Base-by-base conservation (phyloP, 805 yeast species). In the Barnettozyma salicaria region DNA sequence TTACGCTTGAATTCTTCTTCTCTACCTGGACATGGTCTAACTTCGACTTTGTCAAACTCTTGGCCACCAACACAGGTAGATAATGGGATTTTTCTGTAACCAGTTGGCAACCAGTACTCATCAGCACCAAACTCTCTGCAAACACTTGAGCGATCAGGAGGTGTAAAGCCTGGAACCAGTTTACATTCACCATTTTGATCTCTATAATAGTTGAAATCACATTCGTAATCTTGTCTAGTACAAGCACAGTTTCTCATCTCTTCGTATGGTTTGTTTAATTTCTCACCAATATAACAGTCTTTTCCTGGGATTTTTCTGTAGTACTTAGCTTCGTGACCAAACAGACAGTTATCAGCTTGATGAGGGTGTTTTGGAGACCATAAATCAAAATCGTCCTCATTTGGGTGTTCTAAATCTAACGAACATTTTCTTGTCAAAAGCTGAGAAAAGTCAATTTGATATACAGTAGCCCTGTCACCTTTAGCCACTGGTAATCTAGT, bases 21-120 rank as follows among this genome's bases (percentile, higher is more conserved):
- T 50, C 78, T 84, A 2, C 97, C 97, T 5, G 97, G 97, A 59
- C 98, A 92, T 7, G 97, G 74, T 37, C 64, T 69, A 3, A 82
- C 68, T 14, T 64, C 69, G 58, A 78, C 73, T 26, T 72, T 67
- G 53, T 85, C 97, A 36, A 85, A 70, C 40, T 70, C 67, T 38
- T 75, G 60, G 4, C 97, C 97, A 17, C 87, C 94, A 30, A 64
- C 70, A 64, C 98, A 92, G 0, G 96, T 85, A 10, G 92, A 80
- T 39, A 84, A 56, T 1, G 96, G 92, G 19, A 89, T 72, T 50
- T 76, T 78, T 56, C 98, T 76, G 59, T 92, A 92, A 1, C 97
- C 98, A 1, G 97, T 88, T 12, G 96, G 87, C 47, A 80, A 80
- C 68, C 78, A 85, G 57, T 76, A 89, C 55, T 85, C 88, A 43